Conservation (phyloP, 345 rosid species). For the Crucihimalaya himalaica region DNA sequence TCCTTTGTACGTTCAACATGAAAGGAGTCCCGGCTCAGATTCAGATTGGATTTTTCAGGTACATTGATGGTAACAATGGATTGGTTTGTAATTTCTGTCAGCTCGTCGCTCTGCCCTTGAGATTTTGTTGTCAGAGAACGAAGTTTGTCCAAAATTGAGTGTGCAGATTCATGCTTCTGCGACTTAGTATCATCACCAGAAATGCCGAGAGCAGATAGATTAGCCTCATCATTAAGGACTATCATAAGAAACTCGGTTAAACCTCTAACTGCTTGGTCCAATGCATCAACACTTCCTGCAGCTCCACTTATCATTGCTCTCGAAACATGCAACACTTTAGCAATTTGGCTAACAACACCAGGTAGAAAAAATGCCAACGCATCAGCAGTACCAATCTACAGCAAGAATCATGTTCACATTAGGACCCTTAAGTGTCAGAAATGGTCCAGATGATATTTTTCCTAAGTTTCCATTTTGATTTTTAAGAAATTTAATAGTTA, state of each 20-base stretch:
- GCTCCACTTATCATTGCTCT: constrained; percentile 89
- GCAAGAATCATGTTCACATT: constrained; percentile 8
- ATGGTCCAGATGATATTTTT: not conserved
- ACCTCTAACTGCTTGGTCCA: constrained; percentile 79
- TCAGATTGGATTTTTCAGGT: constrained; percentile 37
- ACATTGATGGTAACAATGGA: constrained; percentile 34
- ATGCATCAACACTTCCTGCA: constrained; percentile 82
- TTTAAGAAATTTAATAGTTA: constrained; percentile 29
- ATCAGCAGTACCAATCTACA: constrained; percentile 87
- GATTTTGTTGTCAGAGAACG: constrained; percentile 56
- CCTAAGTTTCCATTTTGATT: not conserved
- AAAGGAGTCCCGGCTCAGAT: constrained; percentile 46
- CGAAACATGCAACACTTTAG: constrained; percentile 73
- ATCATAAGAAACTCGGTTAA: constrained; percentile 91
- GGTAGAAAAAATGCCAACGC: constrained; percentile 94
- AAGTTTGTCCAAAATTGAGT: constrained; percentile 63
- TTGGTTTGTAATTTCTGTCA: constrained; percentile 41
- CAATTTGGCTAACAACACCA: constrained; percentile 87
- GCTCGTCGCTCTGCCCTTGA: constrained; percentile 42
- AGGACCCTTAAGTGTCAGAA: not conserved
- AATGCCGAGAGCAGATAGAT: constrained; percentile 46
- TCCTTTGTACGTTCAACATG: constrained; percentile 74
- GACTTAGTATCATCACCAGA: constrained; percentile 36
- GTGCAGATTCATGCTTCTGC: constrained; percentile 46
- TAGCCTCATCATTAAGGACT: constrained; percentile 76